Evolutionary conservation across 768 basidiomycete species (phyloP).

Genomic region (Mycena alexandri): DNA sequence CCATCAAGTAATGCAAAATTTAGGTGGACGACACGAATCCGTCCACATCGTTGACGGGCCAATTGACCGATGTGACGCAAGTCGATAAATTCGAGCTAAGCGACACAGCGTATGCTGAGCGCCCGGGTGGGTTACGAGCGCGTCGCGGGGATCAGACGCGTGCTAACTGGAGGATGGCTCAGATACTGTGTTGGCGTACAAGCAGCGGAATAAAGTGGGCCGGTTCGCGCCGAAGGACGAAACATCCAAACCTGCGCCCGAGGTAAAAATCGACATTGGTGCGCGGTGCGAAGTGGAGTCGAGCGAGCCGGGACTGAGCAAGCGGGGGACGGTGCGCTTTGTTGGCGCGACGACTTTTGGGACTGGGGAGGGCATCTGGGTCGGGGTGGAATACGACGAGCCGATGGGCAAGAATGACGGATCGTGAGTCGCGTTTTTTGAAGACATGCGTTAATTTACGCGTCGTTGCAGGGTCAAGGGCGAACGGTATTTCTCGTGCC

Average conservation of each 20-base stretch:
- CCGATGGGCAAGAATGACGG: constrained; percentile 97
- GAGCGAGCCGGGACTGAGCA: constrained; percentile 73
- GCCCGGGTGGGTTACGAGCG: constrained; percentile 69
- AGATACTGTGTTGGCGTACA: constrained; percentile 94
- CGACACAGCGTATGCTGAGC: constrained; percentile 81
- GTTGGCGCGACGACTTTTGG: constrained; percentile 86
- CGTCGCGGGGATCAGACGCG: background rate
- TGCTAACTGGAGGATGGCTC: constrained; percentile 16
- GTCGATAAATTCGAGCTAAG: constrained; percentile 95
- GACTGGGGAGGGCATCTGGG: constrained; percentile 76
- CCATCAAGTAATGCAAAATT: constrained; percentile 6
- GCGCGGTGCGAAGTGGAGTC: constrained; percentile 89
- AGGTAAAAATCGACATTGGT: constrained; percentile 70
- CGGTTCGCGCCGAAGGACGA: constrained; percentile 78
- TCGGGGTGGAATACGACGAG: constrained; percentile 96
- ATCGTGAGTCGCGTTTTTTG: constrained; percentile 66
- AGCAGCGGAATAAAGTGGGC: constrained; percentile 88
- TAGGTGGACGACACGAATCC: constrained; percentile 87
- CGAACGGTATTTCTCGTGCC: constrained; percentile 86
- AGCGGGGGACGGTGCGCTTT: constrained; percentile 88
- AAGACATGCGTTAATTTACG: constrained; percentile 8
- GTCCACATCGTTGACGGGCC: constrained; percentile 80
- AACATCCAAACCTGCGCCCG: constrained; percentile 41
- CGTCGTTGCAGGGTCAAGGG: constrained; percentile 76
- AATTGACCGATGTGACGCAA: constrained; percentile 85